Base-by-base conservation (phyloP, 2,329 filamentous ascomycete species). In the Fusarium sp. region DNA sequence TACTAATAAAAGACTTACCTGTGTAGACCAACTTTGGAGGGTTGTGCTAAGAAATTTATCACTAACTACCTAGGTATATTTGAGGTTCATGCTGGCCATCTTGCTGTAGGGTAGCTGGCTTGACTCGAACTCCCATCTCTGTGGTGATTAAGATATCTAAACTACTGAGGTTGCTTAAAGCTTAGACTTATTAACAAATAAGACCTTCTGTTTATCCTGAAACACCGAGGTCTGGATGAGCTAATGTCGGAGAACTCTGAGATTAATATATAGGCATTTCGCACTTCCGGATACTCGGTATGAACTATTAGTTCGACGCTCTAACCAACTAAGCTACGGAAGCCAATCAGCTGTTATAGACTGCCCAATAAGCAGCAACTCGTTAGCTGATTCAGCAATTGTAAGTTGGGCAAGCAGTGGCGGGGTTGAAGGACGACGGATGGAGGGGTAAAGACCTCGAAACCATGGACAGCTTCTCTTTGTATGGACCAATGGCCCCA, bases 241-340 rank as follows among this genome's bases (percentile, higher is more conserved):
- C n/a, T n/a, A n/a, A n/a, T n/a, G n/a, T n/a, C n/a, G n/a, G n/a
- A n/a, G n/a, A n/a, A n/a, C n/a, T n/a, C n/a, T n/a, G n/a, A n/a
- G n/a, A n/a, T n/a, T n/a, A n/a, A n/a, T n/a, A n/a, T n/a, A n/a
- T n/a, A n/a, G n/a, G n/a, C n/a, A n/a, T n/a, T n/a, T n/a, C n/a
- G n/a, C n/a, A n/a, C n/a, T n/a, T n/a, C 75, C 41, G 16, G 51
- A 54, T 56, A 75, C 65, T 76, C 60, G 45, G 59, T n/a, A 26
- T 58, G 50, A 75, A 74, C 65, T 77, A 77, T 76, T 77, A 77
- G 73, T 75, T 76, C 74, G 75, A 77, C 72, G 75, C 75, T 77
- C 75, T 76, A 76, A 76, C 75, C 75, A 77, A 77, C 75, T 77
- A 75, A 77, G 75, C 75, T 77, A 77, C 64, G 75, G 75, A 76